Conservation (phyloP, 169 alveolate species). For the Plasmodium gonderi region DNA sequence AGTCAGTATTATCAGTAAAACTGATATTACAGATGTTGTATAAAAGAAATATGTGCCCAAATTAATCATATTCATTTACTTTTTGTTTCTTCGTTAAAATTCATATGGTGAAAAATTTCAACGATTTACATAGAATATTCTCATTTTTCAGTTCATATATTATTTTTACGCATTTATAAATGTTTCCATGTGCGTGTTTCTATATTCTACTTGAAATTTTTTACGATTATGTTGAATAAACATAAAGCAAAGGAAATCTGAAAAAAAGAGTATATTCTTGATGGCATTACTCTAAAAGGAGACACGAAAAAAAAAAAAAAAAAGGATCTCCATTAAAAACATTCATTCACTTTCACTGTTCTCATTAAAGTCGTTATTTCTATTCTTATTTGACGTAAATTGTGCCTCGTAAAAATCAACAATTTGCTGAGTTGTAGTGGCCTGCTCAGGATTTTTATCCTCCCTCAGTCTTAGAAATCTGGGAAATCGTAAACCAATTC, state of each 20-base stretch:
- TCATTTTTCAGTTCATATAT: neutral
- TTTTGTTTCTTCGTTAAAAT: neutral
- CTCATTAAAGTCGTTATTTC: slow-evolving; percentile 55
- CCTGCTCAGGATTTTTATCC: slow-evolving; percentile 96
- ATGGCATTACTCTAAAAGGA: neutral
- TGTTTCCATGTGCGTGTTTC: neutral
- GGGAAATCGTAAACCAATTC: slow-evolving; percentile 98
- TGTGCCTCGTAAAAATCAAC: slow-evolving; percentile 89
- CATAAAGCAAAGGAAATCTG: neutral
- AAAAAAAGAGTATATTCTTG: neutral
- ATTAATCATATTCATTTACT: neutral
- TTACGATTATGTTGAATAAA: neutral
- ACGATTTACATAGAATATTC: neutral
- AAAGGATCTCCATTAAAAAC: neutral
- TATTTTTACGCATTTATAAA: neutral
- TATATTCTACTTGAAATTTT: neutral
- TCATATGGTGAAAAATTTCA: neutral
- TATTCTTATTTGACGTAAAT: slow-evolving; percentile 67
- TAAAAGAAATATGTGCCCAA: neutral
- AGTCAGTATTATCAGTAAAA: neutral
- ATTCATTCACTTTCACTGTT: slow-evolving; percentile 61
- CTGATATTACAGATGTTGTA: neutral
- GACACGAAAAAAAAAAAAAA: neutral
- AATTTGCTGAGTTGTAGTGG: slow-evolving; percentile 93
- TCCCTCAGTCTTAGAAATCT: slow-evolving; percentile 96